A percentile compares a stretch with the other conserved stretches of the same genome.
Conservation (phyloP, 305 asterid genomes). For the Fraxinus baroniana region DNA sequence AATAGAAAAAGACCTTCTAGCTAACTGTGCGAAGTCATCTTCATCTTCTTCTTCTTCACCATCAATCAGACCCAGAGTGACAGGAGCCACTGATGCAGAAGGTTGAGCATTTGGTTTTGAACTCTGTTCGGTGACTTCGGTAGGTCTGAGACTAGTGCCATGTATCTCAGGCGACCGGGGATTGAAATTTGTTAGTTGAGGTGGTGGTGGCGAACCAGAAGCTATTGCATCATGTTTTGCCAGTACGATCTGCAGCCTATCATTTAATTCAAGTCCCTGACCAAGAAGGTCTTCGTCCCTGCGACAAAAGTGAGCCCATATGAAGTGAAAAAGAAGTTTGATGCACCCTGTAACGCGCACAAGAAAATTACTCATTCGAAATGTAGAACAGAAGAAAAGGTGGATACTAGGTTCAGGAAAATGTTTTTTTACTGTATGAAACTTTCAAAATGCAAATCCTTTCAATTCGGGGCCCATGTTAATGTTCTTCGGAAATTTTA, state of each 20-base stretch:
- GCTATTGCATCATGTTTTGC: constrained; percentile 83
- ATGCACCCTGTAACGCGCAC: not conserved
- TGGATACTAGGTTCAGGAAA: not conserved
- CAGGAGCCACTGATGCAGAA: constrained; percentile 42
- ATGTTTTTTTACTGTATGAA: not conserved
- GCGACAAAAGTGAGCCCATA: constrained; percentile 7
- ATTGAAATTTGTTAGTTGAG: constrained; percentile 25
- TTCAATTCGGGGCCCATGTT: not conserved
- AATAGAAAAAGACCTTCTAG: constrained; percentile 63
- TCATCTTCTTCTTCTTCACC: constrained; percentile 90
- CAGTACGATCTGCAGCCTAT: constrained; percentile 62
- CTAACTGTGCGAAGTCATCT: constrained; percentile 92
- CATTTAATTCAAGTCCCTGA: constrained; percentile 89
- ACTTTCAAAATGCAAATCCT: not conserved
- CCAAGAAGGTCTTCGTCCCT: constrained; percentile 92
- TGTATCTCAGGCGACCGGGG: constrained; percentile 31
- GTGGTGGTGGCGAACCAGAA: constrained; percentile 70
- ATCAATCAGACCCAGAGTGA: constrained; percentile 31
- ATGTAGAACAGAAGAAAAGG: not conserved
- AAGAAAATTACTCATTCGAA: not conserved
- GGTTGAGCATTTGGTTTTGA: constrained; percentile 36
- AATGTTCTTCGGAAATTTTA: not conserved
- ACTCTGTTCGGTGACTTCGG: constrained; percentile 33
- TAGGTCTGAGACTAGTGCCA: constrained; percentile 36
- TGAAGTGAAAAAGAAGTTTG: not conserved